Evolutionary conservation across 1,139 yeast genomes (phyloP).

Genomic region (Saccharomyces pastorianus): DNA sequence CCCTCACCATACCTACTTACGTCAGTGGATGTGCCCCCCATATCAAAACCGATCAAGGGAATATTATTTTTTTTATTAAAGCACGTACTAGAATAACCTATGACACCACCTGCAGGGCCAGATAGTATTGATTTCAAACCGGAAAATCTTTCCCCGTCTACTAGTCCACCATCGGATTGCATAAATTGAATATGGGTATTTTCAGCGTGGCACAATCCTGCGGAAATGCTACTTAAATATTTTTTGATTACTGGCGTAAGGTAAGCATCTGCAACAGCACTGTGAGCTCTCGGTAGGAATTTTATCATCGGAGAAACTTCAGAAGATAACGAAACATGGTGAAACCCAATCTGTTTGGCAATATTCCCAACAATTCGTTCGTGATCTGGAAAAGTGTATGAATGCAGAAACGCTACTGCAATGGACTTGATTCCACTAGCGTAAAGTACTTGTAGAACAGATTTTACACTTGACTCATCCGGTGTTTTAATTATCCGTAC

Average conservation of each 20-base stretch:
- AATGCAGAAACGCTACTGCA: slow-evolving; percentile 62
- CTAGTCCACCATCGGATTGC: slow-evolving; percentile 58
- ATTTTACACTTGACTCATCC: slow-evolving; percentile 36
- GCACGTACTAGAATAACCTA: slow-evolving; percentile 48
- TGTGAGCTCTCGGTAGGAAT: slow-evolving; percentile 60
- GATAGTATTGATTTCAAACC: slow-evolving; percentile 49
- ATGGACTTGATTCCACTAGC: slow-evolving; percentile 53
- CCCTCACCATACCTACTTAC: slow-evolving; percentile 42
- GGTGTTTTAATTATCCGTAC: slow-evolving; percentile 48
- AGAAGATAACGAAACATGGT: slow-evolving; percentile 56
- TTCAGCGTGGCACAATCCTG: slow-evolving; percentile 50
- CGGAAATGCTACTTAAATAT: slow-evolving; percentile 52
- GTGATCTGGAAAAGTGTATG: slow-evolving; percentile 62
- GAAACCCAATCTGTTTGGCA: slow-evolving; percentile 54
- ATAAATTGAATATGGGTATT: slow-evolving; percentile 41
- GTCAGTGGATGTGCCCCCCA: slow-evolving; percentile 60
- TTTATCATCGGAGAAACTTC: slow-evolving; percentile 68
- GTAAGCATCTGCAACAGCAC: slow-evolving; percentile 71
- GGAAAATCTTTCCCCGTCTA: slow-evolving; percentile 41
- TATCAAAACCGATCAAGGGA: slow-evolving; percentile 50
- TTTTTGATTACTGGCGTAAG: slow-evolving; percentile 63
- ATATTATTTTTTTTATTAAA: slow-evolving; percentile 36
- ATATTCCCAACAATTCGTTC: slow-evolving; percentile 49
- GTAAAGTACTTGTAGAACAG: slow-evolving; percentile 38
- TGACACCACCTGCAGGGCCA: slow-evolving; percentile 61